phyloP scores from a whole-genome alignment of 2,329 filamentous ascomycete genomes.

The Stachybotrys elegans region DNA sequence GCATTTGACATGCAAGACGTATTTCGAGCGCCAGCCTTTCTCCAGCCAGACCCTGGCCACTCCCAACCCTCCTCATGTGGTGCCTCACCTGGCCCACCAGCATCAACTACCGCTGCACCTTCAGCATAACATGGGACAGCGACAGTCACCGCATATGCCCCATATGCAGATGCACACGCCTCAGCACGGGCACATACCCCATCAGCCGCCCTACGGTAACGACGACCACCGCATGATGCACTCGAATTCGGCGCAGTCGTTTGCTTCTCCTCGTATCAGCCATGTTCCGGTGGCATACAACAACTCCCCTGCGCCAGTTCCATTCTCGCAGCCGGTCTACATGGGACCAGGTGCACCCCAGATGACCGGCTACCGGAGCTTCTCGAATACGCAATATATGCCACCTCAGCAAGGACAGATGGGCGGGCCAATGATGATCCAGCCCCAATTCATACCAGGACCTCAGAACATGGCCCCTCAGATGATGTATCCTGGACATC shows the following conservation, averaged over 20 bases:
- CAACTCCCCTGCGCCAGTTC: slow-evolving; percentile 63
- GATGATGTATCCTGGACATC: slow-evolving; percentile 76
- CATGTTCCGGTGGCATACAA: slow-evolving; percentile 69
- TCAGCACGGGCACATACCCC: slow-evolving; percentile 63
- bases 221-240: slow-evolving; percentile 90
- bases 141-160: slow-evolving; percentile 69
- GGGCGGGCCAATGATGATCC: slow-evolving; percentile 79
- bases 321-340: slow-evolving; percentile 68
- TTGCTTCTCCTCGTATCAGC: slow-evolving; percentile 75
- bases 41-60: slow-evolving; percentile 56
- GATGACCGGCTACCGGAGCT: slow-evolving; percentile 65
- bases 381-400: slow-evolving; percentile 70
- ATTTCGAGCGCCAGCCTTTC: slow-evolving; percentile 67
- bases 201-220: slow-evolving; percentile 58
- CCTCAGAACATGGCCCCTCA: slow-evolving; percentile 71
- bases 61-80: slow-evolving; percentile 62
- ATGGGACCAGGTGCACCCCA: slow-evolving; percentile 66
- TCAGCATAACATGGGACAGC: slow-evolving; percentile 64
- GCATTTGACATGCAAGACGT: slow-evolving; percentile 65
- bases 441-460: slow-evolving; percentile 67
- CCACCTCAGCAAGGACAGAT: slow-evolving; percentile 66
- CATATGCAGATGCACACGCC: slow-evolving; percentile 73
- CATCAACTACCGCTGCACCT: slow-evolving; percentile 81
- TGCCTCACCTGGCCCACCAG: slow-evolving; percentile 72
- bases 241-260: slow-evolving; percentile 76